These are phyloP conservation scores for Isabelozyma gotoi DNA, from an alignment of 805 yeast genomes.

Conservation along the genomic window DNA sequence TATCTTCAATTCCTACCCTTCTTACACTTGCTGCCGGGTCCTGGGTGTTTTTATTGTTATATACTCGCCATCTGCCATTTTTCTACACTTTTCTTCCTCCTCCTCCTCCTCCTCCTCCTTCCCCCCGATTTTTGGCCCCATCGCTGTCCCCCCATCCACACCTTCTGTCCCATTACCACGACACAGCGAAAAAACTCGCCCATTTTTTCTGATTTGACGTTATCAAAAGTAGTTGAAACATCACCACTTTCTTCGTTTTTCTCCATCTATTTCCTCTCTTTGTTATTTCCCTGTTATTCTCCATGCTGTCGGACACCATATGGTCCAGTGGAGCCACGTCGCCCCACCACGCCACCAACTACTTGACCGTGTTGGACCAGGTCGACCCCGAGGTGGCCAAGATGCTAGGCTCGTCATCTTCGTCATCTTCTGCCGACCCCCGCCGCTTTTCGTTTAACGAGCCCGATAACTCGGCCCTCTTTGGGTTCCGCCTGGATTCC, in stretches of 20 bases:
- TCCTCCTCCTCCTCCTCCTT: no score
- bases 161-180: no score
- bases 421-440: slow-evolving; percentile 8
- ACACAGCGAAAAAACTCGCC: no score
- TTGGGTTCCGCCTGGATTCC: slow-evolving; percentile 49
- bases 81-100: no score
- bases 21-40: background rate
- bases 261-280: background rate
- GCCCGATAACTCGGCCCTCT: slow-evolving; percentile 38
- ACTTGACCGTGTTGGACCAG: slow-evolving; percentile 33
- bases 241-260: background rate
- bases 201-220: no score
- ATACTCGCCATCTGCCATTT: no score
- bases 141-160: no score
- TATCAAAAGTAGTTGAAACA: no score
- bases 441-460: slow-evolving; percentile 44
- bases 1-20: slow-evolving; percentile 4
- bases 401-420: slow-evolving; percentile 16
- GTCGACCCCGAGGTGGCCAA: slow-evolving; percentile 43
- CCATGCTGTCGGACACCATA: slow-evolving; percentile 42
- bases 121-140: no score
- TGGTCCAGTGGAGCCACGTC: slow-evolving; percentile 19
- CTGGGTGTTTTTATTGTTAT: no score
- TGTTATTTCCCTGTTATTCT: background rate
- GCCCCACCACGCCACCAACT: slow-evolving; percentile 22